Evolutionary conservation across 768 basidiomycete genomes (phyloP).

Genomic region (Boletus rex-veris): DNA sequence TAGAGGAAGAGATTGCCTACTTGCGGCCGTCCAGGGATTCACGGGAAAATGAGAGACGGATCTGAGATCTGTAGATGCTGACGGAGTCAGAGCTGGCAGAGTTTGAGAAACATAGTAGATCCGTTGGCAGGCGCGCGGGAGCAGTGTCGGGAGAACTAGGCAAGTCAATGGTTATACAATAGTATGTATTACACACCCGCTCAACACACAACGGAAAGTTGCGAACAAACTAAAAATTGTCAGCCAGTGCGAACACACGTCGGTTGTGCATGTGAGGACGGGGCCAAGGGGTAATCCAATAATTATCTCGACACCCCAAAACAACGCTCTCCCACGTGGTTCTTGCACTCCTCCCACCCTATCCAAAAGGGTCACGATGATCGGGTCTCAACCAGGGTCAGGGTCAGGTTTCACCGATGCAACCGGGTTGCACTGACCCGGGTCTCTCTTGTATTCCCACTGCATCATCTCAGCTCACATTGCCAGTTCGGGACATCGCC

Average conservation of each 20-base stretch:
- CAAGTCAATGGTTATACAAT: not conserved
- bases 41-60: slow-evolving; percentile 29
- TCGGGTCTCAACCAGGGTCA: slow-evolving; percentile 12
- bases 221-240: slow-evolving; percentile 14
- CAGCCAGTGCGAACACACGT: slow-evolving; percentile 7
- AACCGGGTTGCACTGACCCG: slow-evolving; percentile 14
- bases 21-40: slow-evolving; percentile 32
- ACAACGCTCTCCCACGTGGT: slow-evolving; percentile 24
- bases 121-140: slow-evolving; percentile 20
- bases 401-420: slow-evolving; percentile 11
- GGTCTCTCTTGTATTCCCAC: slow-evolving; percentile 7
- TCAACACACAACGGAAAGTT: not conserved
- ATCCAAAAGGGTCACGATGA: too few relatives aligned
- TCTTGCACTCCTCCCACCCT: slow-evolving; percentile 14
- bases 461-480: too few relatives aligned
- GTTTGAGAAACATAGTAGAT: slow-evolving; percentile 31
- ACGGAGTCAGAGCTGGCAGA: slow-evolving; percentile 25
- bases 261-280: slow-evolving; percentile 6
- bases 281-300: slow-evolving; percentile 14
- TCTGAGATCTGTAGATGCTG: slow-evolving; percentile 31
- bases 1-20: slow-evolving; percentile 34
- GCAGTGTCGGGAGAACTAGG: slow-evolving; percentile 25
- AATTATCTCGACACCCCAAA: slow-evolving; percentile 17
- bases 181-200: too few relatives aligned
- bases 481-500: too few relatives aligned